Evolutionary conservation across 352 stramenopile genomes (phyloP).

Genomic region (Peronospora destructor): DNA sequence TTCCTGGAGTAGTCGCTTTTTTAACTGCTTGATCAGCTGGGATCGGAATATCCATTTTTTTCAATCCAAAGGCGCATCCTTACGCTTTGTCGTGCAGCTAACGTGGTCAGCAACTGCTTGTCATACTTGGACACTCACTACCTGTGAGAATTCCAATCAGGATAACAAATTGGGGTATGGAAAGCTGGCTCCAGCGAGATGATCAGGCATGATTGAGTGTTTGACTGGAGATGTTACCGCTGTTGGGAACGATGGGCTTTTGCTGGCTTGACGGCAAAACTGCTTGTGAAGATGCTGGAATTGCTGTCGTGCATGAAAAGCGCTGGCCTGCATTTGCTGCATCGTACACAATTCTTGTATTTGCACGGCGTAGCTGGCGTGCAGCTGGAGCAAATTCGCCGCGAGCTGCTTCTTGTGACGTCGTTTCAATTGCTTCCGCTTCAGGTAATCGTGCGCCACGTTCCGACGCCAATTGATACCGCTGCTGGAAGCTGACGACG

Average conservation of each 20-base stretch:
- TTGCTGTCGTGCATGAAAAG: constrained; percentile 37
- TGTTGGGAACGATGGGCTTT: constrained; percentile 8
- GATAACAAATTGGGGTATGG: constrained; percentile 26
- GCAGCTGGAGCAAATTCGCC: constrained; percentile 42
- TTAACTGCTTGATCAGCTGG: too few species aligned
- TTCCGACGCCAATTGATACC: constrained; percentile 46
- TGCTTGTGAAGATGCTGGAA: constrained; percentile 34
- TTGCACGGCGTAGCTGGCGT: constrained; percentile 34
- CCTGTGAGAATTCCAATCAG: constrained; percentile 1
- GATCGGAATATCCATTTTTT: too few species aligned
- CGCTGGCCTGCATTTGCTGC: constrained; percentile 49
- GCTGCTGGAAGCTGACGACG: constrained; percentile 1
- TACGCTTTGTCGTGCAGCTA: too few species aligned
- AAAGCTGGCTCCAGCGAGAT: constrained; percentile 13
- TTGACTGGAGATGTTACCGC: constrained; percentile 14
- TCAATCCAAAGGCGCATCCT: too few species aligned
- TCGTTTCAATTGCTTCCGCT: constrained; percentile 66
- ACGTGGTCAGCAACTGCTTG: too few species aligned
- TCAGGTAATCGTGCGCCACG: constrained; percentile 43
- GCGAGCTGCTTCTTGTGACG: constrained; percentile 63
- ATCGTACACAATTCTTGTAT: constrained; percentile 37
- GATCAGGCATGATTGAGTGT: constrained; percentile 13
- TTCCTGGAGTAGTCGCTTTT: too few species aligned
- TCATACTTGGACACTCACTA: too few species aligned
- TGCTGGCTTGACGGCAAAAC: constrained; percentile 7